Base-by-base conservation (phyloP, 1,284 basidiomycete genomes). In the Boletus hoseneyae region DNA sequence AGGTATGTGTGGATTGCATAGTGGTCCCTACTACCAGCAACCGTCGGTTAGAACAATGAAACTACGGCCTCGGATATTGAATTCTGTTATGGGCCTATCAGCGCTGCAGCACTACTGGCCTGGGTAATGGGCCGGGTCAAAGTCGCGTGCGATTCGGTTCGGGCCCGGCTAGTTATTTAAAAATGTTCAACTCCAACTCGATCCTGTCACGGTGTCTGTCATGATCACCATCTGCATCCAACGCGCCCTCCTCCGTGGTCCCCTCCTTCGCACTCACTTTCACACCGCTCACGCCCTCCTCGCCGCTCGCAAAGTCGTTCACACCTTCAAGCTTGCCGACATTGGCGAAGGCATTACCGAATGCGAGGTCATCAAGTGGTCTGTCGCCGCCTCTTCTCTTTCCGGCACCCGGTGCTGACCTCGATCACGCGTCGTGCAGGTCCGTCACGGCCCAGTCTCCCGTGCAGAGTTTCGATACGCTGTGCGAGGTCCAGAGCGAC, bases 401-500 rank as follows among this genome's bases (percentile, higher is more conserved):
- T 13, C 13, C 1, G n/a, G 9, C 33, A 40, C 15, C 8, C 3
- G 4, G 4, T 25, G 23, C 23, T 25, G 23, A 25, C 23, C 23
- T 7, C n/a, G 27, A 8, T 16, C 12, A 9, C 15, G 44, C 41
- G 13, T 39, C 15, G n/a, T 4, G 19, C 58, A 85, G 80, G 85
- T 80, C 66, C 62, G 82, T 91, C 29, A 74, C 80, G 57, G 78
- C 83, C 2, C 64, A 70, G 15, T 73, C 78, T n/a, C 62, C 64
- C 0, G 76, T 97, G 0, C 76, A 83, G 50, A 78, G 85, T 37
- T 97, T 97, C 64, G 93, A 97, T 54, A 79, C 87, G 1, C 75
- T 97, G 3, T 94, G 92, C 62, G 94, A 97, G 62, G 94, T 97
- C 0, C 92, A 94, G 71, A 91, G 87, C 55, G 94, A 97, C 77